Evolutionary conservation across 768 basidiomycete genomes (phyloP), one percentile per base, ranked within the genome.

Genomic region (Tulasnella sp.): DNA sequence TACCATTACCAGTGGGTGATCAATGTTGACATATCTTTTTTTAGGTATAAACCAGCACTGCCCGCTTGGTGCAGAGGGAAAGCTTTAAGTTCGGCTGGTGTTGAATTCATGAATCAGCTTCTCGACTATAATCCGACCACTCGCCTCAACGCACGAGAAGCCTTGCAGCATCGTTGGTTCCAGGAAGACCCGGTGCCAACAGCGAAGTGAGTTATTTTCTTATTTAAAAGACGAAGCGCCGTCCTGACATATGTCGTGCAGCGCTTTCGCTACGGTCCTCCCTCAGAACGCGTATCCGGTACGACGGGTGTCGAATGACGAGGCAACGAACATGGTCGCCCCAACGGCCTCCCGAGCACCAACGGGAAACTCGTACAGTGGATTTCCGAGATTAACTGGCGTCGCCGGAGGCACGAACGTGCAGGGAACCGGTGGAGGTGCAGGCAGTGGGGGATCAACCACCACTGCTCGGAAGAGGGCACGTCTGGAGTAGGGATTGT

Each of bases 121-220:
- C 97, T 99, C 84, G 89, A 90, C 14, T 99, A 96, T 86, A 95
- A 98, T 85, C 97, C 97, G 0, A 93, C 94, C 82, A 90, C 88
- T 80, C 88, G 98, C 42, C 89, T 98, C 58, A 96, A 92, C 0
- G 95, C 96, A 0, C 88, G 89, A 81, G 91, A 94, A 80, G 93
- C 95, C 0, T 87, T 99, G 1, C 87, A 87, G 27, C 97, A 98
- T 84, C 89, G 89, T 81, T 99, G 97, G 96, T 99, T 99, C 85
- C 89, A 90, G 34, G 95, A 97, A 83, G 97, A 97, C 10, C 95
- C 96, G 12, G 88, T 88, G 68, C 94, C 97, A 2, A 93, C 93
- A 24, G 88, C 88, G 84, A 96, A 97, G 97, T 98, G 81, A 82
- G 93, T 42, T 44, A n/a, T 71, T 16, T 75, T 19, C 78, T 77